Base-by-base conservation (phyloP, 768 basidiomycete species). In the Coprinopsis marcescibilis region DNA sequence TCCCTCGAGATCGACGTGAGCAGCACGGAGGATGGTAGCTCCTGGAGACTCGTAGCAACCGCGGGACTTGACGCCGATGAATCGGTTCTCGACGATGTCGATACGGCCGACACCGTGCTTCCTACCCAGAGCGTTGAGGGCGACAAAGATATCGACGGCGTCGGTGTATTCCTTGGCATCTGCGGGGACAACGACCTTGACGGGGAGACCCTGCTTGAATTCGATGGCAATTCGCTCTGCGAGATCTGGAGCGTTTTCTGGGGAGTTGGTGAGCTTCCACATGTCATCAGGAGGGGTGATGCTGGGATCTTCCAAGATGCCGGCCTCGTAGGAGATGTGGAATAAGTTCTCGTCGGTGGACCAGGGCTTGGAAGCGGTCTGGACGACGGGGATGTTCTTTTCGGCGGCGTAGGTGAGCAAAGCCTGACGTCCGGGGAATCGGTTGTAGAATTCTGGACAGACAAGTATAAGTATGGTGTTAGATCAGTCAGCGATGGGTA, bases 261-360 rank as follows among this genome's bases (percentile, higher is more conserved):
- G 85, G 20, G 86, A 77, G 47, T 76, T 73, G 52, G 90, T 97
- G 54, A 98, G 82, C 67, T 97, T 98, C 96, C 96, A 99, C 96
- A 99, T 99, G 75, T 98, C 95, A 11, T 65, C 63, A 14, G 95
- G 95, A 44, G 96, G 96, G 4, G 92, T 97, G 50, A 73, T 83
- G 74, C 95, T 81, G 53, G 96, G 96, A 62, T 98, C 88, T 66
- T 99, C 96, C 53, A 99, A 83, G 65, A 99, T 98, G 36, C 95
- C 96, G 10, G 96, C 95, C 67, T 99, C 96, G 70, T 97, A 99
- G 14, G 96, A 98, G 69, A 98, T 99, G 74, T 99, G 96, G 84
- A 95, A 97, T 39, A 99, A 77, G 72, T 98, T 99, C 71, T 98
- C 96, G 64, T 99, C 95, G 4, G 96, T 99, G 2, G 95, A 97